phyloP scores from a whole-genome alignment of 2,329 filamentous ascomycete genomes.

The Diaporthe sp. region DNA sequence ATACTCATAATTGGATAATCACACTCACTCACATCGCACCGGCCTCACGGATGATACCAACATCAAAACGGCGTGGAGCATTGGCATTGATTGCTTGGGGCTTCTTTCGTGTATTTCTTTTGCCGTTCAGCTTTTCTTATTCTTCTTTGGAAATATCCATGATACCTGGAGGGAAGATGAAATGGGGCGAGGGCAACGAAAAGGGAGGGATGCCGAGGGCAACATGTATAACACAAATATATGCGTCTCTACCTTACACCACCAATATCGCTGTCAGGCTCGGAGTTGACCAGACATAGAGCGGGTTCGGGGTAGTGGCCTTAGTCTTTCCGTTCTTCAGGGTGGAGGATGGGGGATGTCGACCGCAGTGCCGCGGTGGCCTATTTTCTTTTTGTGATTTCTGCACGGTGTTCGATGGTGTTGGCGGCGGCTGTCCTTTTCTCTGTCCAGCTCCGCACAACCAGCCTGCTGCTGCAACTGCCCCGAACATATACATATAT shows the following conservation, averaged over 20 bases:
- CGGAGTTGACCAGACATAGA: slow-evolving; percentile 31
- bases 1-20: slow-evolving; percentile 37
- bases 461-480: slow-evolving; percentile 12
- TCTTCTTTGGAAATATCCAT: slow-evolving; percentile 35
- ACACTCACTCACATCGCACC: slow-evolving; percentile 30
- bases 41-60: slow-evolving; percentile 18
- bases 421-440: slow-evolving; percentile 25
- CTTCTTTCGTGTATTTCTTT: slow-evolving; percentile 4
- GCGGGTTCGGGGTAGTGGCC: neutral
- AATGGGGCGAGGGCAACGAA: neutral
- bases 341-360: neutral
- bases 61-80: slow-evolving; percentile 33
- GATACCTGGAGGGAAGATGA: slow-evolving; percentile 35
- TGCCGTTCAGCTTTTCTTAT: neutral
- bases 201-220: neutral
- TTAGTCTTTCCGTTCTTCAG: neutral
- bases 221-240: slow-evolving; percentile 21
- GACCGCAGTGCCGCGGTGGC: neutral
- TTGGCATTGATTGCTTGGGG: slow-evolving; percentile 16
- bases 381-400: slow-evolving; percentile 2
- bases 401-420: slow-evolving; percentile 33
- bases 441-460: neutral
- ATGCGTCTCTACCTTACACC: neutral
- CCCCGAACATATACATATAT: neutral
- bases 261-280: neutral